These are phyloP conservation scores for Nakazawaea ambrosiae DNA, from an alignment of 805 yeast genomes.

Conservation along the genomic window DNA sequence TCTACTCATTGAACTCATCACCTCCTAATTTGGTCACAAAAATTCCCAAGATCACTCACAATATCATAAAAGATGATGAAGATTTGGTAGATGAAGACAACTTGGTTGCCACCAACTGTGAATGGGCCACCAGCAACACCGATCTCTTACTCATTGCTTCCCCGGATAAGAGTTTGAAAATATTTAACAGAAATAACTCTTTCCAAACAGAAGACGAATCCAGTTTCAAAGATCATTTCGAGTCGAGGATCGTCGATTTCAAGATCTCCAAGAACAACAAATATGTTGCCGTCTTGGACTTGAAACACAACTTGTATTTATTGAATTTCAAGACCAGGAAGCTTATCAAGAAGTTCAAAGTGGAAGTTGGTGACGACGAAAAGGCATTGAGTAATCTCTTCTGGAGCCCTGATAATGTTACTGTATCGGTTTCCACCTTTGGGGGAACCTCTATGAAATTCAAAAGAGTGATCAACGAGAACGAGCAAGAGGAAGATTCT, in stretches of 20 bases:
- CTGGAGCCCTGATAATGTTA: constrained; percentile 13
- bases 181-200: constrained; percentile 35
- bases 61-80: constrained; percentile 32
- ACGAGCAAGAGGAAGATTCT: constrained; percentile 2
- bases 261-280: constrained; percentile 58
- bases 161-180: constrained; percentile 35
- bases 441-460: constrained; percentile 31
- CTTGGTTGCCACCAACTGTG: constrained; percentile 43
- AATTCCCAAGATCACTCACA: constrained; percentile 31
- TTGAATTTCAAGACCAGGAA: constrained; percentile 43
- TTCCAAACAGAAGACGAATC: constrained; percentile 3
- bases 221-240: constrained; percentile 14
- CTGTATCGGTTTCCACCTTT: constrained; percentile 34
- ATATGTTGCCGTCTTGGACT: constrained; percentile 50
- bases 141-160: constrained; percentile 63
- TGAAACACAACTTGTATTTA: constrained; percentile 43
- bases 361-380: constrained; percentile 25
- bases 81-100: constrained; percentile 24
- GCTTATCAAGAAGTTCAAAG: constrained; percentile 24
- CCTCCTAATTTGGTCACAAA: constrained; percentile 44
- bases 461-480: constrained; percentile 8
- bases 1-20: constrained; percentile 50
- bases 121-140: constrained; percentile 65
- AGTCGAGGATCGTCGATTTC: constrained; percentile 36
- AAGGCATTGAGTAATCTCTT: constrained; percentile 7